Evolutionary conservation across 768 basidiomycete genomes (phyloP).

Genomic region (Boletus insuetus): DNA sequence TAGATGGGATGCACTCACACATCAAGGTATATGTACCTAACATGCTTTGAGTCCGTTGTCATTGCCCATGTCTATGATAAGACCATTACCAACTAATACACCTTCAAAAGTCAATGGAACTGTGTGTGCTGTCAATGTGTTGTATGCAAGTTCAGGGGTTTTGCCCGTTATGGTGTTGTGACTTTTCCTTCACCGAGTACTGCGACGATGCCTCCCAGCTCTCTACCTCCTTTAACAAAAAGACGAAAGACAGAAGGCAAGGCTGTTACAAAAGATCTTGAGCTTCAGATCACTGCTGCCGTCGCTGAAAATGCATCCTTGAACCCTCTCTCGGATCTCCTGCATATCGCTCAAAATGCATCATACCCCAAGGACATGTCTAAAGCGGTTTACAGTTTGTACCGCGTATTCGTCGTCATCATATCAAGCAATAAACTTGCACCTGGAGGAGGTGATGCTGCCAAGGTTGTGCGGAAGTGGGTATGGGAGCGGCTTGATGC

Average conservation of each 20-base stretch:
- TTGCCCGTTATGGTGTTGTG: not conserved
- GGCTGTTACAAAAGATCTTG: conserved; percentile 44
- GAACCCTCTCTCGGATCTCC: conserved; percentile 74
- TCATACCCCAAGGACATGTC: conserved; percentile 56
- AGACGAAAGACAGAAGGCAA: conserved; percentile 42
- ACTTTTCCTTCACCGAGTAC: not conserved
- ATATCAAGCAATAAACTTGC: conserved; percentile 58
- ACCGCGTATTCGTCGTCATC: conserved; percentile 70
- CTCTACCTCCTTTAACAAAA: conserved; percentile 52
- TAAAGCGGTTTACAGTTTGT: conserved; percentile 79
- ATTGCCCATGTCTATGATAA: no score
- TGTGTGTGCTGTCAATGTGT: no score
- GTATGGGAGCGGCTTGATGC: conserved; percentile 69
- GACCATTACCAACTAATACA: no score
- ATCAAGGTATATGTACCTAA: no score
- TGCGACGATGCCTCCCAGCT: conserved; percentile 34
- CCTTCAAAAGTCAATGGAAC: no score
- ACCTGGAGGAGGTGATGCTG: conserved; percentile 48
- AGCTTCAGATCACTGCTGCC: conserved; percentile 53
- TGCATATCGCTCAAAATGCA: conserved; percentile 51
- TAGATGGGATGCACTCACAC: no score
- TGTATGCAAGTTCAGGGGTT: not conserved
- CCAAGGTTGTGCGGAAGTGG: conserved; percentile 70
- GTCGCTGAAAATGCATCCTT: conserved; percentile 58
- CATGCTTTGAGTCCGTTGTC: no score